phyloP scores from a whole-genome alignment of 805 yeast genomes.

The Maudiozyma pseudohumilis region DNA sequence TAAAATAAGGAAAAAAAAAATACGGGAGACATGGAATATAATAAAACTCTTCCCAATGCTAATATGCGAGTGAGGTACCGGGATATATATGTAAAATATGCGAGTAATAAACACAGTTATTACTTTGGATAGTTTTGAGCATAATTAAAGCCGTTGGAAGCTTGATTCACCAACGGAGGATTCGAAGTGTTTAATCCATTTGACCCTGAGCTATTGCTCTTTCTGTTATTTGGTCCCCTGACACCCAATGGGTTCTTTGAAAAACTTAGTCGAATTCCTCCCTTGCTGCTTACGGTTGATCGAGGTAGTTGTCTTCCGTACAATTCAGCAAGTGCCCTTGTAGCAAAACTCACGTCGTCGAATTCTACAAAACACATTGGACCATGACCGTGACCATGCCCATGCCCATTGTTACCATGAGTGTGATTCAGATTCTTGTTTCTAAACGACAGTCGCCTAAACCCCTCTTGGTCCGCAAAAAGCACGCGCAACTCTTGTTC shows the following conservation, averaged over 20 bases:
- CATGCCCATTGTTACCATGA: slow-evolving; percentile 13
- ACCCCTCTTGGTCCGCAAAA: slow-evolving; percentile 80
- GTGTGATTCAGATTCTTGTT: slow-evolving; percentile 39
- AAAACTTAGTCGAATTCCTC: slow-evolving; percentile 85
- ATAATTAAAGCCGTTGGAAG: slow-evolving; percentile 1
- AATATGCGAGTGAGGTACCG: too few relatives aligned
- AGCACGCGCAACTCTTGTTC: slow-evolving; percentile 79
- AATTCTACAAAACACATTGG: slow-evolving; percentile 98
- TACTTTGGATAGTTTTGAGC: slow-evolving; percentile 1
- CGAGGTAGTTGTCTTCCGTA: slow-evolving; percentile 84
- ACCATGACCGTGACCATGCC: slow-evolving; percentile 49
- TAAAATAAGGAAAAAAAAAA: too few relatives aligned
- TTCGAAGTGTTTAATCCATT: background rate
- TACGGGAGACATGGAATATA: too few relatives aligned
- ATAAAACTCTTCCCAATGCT: too few relatives aligned
- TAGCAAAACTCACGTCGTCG: slow-evolving; percentile 85
- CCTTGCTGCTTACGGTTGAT: slow-evolving; percentile 46
- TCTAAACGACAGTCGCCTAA: slow-evolving; percentile 80
- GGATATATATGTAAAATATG: background rate
- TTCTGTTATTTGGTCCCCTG: slow-evolving; percentile 50
- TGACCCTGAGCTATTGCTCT: slow-evolving; percentile 19
- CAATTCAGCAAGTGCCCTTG: slow-evolving; percentile 80
- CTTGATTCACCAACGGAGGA: background rate
- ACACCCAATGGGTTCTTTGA: slow-evolving; percentile 97
- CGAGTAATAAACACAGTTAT: background rate